A percentile compares a stretch with the other conserved stretches of the same genome.
phyloP scores from a whole-genome alignment of 306 rosid genomes.

The Prunus dulcis region DNA sequence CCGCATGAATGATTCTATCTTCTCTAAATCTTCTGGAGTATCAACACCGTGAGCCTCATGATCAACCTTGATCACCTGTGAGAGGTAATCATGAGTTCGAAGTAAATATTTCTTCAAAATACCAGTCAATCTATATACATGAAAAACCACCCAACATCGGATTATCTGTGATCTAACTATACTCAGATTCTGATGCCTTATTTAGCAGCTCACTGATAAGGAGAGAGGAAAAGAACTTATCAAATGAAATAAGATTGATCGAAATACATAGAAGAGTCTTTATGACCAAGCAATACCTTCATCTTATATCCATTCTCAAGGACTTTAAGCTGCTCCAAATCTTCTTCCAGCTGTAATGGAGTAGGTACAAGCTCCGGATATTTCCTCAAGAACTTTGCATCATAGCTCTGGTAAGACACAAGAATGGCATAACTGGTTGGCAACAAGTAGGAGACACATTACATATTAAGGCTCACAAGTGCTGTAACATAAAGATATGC shows the following conservation, averaged over 20 bases:
- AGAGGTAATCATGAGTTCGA: not conserved
- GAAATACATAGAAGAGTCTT: no score
- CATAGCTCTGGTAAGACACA: conserved; percentile 58
- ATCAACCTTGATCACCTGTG: conserved; percentile 72
- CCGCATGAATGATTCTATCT: conserved; percentile 65
- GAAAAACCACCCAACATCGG: no score
- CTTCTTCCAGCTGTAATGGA: conserved; percentile 76
- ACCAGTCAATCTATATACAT: not conserved
- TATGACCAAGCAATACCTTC: conserved; percentile 48
- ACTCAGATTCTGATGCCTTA: no score
- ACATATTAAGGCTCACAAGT: not conserved
- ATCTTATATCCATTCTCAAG: conserved; percentile 83
- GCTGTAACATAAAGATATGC: not conserved
- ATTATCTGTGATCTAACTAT: no score
- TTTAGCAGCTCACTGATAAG: no score
- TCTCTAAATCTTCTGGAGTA: conserved; percentile 63
- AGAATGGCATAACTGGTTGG: conserved; percentile 1
- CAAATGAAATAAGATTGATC: no score
- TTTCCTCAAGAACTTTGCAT: conserved; percentile 56
- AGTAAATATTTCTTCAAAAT: no score
- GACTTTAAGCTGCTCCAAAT: conserved; percentile 84
- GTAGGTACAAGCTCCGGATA: conserved; percentile 66
- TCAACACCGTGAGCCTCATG: conserved; percentile 88
- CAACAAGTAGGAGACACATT: not conserved
- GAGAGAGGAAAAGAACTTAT: no score